Evolutionary conservation across 108 stramenopile species (phyloP).

Genomic region (Pseudonitzschia pungens): DNA sequence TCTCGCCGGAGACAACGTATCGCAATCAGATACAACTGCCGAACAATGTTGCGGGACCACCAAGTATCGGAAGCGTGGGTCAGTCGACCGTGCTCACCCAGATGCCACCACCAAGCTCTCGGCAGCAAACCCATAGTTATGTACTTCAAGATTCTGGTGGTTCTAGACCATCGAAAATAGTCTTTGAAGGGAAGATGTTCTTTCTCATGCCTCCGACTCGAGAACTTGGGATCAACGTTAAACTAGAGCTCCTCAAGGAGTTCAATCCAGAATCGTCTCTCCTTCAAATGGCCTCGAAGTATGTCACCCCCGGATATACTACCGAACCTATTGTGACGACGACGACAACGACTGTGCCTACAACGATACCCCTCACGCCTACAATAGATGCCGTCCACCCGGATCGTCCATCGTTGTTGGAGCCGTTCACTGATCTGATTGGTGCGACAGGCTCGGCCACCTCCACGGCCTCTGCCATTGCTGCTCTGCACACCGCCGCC

Average conservation of each 20-base stretch:
- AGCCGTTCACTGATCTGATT: background rate
- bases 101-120: background rate
- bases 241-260: conserved; percentile 8
- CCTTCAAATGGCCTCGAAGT: conserved; percentile 7
- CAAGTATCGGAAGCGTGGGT: too few species aligned
- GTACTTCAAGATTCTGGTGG: background rate
- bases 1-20: background rate
- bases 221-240: conserved; percentile 10
- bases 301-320: background rate
- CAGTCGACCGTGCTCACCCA: background rate
- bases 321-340: background rate
- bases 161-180: background rate
- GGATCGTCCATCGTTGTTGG: conserved; percentile 2
- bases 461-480: conserved; percentile 3
- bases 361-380: background rate
- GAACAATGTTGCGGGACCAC: background rate
- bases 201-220: conserved; percentile 13
- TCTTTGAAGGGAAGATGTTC: conserved; percentile 14
- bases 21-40: background rate
- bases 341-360: background rate
- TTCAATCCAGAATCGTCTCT: conserved; percentile 3
- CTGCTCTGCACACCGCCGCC: background rate
- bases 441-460: background rate
- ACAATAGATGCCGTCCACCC: background rate
- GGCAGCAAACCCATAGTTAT: background rate